phyloP scores from a whole-genome alignment of 2,329 filamentous ascomycete species.

The Talaromyces sp. region DNA sequence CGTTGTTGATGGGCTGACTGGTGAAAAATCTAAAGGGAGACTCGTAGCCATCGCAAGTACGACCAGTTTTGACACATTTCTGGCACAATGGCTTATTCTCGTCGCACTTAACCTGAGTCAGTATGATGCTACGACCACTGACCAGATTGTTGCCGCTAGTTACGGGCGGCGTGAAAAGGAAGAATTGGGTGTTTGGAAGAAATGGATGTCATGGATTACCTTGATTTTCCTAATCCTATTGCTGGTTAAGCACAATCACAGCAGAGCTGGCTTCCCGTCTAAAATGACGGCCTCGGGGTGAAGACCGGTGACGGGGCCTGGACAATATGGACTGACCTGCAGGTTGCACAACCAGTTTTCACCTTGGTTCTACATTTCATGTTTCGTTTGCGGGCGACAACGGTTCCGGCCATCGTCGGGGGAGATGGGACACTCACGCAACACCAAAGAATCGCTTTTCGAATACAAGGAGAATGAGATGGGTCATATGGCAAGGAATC shows the following conservation, averaged over 20 bases:
- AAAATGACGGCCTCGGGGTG: background rate
- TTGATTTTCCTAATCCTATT: slow-evolving; percentile 6
- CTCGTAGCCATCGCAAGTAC: slow-evolving; percentile 13
- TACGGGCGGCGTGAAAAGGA: background rate
- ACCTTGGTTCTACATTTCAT: slow-evolving; percentile 7
- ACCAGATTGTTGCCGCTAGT: background rate
- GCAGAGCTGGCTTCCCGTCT: too few relatives aligned
- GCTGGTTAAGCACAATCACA: background rate
- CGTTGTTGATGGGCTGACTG: background rate
- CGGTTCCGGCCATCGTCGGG: background rate
- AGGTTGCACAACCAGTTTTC: slow-evolving; percentile 10
- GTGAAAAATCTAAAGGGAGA: slow-evolving; percentile 1
- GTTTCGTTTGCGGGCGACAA: background rate
- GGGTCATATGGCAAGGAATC: too few relatives aligned
- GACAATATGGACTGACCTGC: slow-evolving; percentile 6
- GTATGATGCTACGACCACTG: background rate
- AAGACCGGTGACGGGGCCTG: background rate
- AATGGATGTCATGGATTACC: background rate
- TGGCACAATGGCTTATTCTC: slow-evolving; percentile 12
- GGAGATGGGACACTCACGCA: too few relatives aligned
- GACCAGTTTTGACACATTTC: slow-evolving; percentile 11
- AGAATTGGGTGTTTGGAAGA: background rate
- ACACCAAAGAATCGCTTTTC: too few relatives aligned
- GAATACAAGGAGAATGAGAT: too few relatives aligned
- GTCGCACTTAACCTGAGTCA: slow-evolving; percentile 8